Evolutionary conservation across 139 green algal genomes (phyloP).

Genomic region (Chlamydomonas sphaeroides): DNA sequence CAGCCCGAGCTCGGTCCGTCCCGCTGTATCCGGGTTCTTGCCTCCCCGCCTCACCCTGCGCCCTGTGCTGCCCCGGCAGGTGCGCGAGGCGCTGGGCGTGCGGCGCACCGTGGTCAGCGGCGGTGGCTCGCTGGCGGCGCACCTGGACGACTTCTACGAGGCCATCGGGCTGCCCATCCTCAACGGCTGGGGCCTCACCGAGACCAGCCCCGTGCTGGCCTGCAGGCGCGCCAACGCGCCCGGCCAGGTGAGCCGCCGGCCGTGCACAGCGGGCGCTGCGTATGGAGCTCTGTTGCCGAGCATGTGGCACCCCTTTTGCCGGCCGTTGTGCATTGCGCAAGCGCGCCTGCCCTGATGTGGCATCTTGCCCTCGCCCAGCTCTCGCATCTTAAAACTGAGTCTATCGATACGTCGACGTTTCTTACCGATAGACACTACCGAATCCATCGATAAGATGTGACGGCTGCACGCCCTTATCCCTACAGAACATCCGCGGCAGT

Average conservation of each 20-base stretch:
- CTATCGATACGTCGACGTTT: too few species aligned
- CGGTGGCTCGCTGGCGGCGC: conserved; percentile 82
- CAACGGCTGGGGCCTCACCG: conserved; percentile 94
- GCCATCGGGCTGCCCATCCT: conserved; percentile 81
- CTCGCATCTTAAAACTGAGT: too few species aligned
- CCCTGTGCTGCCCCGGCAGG: conserved; percentile 48
- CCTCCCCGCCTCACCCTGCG: not conserved
- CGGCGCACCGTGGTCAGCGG: conserved; percentile 77
- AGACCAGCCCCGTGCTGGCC: conserved; percentile 92
- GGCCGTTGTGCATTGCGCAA: too few species aligned
- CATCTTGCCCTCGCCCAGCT: too few species aligned
- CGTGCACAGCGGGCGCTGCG: too few species aligned
- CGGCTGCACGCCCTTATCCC: too few species aligned
- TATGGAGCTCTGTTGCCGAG: too few species aligned
- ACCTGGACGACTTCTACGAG: conserved; percentile 95
- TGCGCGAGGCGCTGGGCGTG: conserved; percentile 71
- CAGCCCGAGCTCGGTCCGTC: too few species aligned
- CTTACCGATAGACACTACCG: too few species aligned
- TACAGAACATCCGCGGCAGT: conserved; percentile 84
- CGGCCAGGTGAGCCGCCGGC: conserved; percentile 17
- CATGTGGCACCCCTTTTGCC: too few species aligned
- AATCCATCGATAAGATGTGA: too few species aligned
- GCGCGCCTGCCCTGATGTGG: too few species aligned
- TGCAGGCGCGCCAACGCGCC: conserved; percentile 59
- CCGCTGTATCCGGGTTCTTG: not conserved